Evolutionary conservation across 2,329 filamentous ascomycete genomes (phyloP).

Genomic region (Penicillium hordei): DNA sequence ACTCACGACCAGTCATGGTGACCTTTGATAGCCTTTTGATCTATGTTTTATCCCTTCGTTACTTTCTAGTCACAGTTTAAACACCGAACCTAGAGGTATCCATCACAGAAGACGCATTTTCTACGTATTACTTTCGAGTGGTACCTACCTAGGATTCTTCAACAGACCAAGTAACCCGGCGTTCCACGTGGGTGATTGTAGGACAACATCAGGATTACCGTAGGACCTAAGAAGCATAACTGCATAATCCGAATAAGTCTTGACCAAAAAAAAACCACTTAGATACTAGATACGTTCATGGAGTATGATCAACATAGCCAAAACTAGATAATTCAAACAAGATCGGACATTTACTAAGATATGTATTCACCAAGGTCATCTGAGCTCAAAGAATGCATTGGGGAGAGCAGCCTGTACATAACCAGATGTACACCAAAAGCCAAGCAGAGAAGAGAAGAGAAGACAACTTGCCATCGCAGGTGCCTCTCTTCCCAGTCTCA

Average conservation of each 20-base stretch:
- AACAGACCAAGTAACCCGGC: background rate
- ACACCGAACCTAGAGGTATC: background rate
- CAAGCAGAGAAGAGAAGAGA: conserved; percentile 10
- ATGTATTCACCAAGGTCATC: conserved; percentile 18
- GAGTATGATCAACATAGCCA: conserved; percentile 8
- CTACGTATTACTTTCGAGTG: background rate
- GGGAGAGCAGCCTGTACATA: conserved; percentile 21
- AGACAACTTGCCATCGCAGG: background rate
- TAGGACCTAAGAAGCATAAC: background rate
- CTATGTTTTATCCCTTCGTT: background rate
- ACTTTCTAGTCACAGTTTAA: background rate
- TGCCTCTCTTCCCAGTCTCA: conserved; percentile 2
- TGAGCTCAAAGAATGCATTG: conserved; percentile 1
- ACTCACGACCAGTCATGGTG: no score
- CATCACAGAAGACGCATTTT: background rate
- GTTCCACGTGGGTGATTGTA: background rate
- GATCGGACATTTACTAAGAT: conserved; percentile 10
- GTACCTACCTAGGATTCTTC: no score
- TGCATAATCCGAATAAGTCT: background rate
- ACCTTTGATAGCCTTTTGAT: background rate
- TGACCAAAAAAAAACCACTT: background rate
- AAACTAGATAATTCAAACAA: conserved; percentile 2
- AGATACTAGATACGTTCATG: background rate
- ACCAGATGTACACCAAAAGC: conserved; percentile 26
- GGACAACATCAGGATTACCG: background rate